Evolutionary conservation across 78 protist species (phyloP).

Genomic region (Dictyostelium intermedium): DNA sequence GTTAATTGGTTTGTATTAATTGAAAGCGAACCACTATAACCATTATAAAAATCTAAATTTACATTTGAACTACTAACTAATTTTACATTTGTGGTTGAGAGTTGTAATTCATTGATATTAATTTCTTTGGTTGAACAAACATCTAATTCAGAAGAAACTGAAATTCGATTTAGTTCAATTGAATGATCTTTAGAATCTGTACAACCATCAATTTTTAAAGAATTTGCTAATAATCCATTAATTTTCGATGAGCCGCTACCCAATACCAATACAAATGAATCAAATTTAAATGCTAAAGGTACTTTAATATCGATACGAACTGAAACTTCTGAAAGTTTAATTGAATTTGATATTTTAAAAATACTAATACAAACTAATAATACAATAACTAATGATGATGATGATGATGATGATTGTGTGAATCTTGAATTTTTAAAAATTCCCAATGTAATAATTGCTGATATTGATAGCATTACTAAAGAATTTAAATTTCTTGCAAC

Average conservation of each 20-base stretch:
- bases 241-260: not conserved
- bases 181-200: not conserved
- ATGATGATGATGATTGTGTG: not conserved
- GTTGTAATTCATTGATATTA: not conserved
- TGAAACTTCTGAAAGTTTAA: slow-evolving; percentile 1
- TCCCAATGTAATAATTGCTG: not conserved
- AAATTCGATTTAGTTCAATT: not conserved
- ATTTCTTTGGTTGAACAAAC: slow-evolving; percentile 7
- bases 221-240: not conserved
- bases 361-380: not conserved
- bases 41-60: not conserved
- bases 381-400: not conserved
- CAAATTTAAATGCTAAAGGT: slow-evolving; percentile 12
- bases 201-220: not conserved
- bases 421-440: not conserved
- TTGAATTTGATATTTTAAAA: not conserved
- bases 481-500: not conserved
- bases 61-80: not conserved
- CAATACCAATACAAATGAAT: not conserved
- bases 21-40: not conserved
- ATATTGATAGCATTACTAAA: not conserved
- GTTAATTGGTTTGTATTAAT: not conserved
- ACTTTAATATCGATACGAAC: slow-evolving; percentile 24
- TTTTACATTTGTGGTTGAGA: not conserved
- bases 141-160: not conserved